These are phyloP conservation scores for Tephrocybe sp. DNA, from an alignment of 768 basidiomycete genomes.

Conservation along the genomic window DNA sequence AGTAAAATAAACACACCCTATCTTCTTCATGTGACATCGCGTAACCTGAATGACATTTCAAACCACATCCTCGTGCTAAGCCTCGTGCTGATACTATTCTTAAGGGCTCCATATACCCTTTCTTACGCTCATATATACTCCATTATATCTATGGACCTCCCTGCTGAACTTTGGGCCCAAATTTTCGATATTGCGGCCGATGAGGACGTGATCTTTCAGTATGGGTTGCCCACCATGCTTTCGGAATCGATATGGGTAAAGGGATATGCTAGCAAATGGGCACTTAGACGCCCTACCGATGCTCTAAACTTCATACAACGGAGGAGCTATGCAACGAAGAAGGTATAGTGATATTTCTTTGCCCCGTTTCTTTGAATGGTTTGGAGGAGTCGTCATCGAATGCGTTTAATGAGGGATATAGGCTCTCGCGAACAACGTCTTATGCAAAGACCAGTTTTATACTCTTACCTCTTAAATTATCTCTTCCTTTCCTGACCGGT, in stretches of 20 bases:
- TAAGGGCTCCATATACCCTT: too few relatives aligned
- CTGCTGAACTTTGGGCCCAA: slow-evolving; percentile 67
- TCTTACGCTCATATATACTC: background rate
- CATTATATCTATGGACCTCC: slow-evolving; percentile 38
- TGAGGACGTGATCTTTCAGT: slow-evolving; percentile 67
- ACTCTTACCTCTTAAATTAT: too few relatives aligned
- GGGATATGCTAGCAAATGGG: slow-evolving; percentile 49
- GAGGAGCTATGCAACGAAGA: slow-evolving; percentile 64
- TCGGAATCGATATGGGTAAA: slow-evolving; percentile 68
- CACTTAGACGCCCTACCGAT: slow-evolving; percentile 59
- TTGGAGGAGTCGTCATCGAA: too few relatives aligned
- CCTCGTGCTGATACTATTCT: too few relatives aligned
- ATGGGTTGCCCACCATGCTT: slow-evolving; percentile 60
- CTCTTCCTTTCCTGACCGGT: background rate
- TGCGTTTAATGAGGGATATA: too few relatives aligned
- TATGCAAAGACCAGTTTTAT: too few relatives aligned
- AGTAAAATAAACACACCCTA: too few relatives aligned
- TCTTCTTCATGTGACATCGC: too few relatives aligned
- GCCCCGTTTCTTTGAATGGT: too few relatives aligned
- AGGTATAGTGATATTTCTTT: slow-evolving; percentile 43
- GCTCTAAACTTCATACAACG: slow-evolving; percentile 57
- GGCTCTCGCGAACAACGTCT: too few relatives aligned
- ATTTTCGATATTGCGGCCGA: slow-evolving; percentile 74
- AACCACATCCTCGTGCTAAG: too few relatives aligned
- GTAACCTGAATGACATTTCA: too few relatives aligned